Percentiles rank a stretch among this genome's conserved stretches.
phyloP scores from a whole-genome alignment of 2,329 filamentous ascomycete species.

The Rosellinia necatrix region DNA sequence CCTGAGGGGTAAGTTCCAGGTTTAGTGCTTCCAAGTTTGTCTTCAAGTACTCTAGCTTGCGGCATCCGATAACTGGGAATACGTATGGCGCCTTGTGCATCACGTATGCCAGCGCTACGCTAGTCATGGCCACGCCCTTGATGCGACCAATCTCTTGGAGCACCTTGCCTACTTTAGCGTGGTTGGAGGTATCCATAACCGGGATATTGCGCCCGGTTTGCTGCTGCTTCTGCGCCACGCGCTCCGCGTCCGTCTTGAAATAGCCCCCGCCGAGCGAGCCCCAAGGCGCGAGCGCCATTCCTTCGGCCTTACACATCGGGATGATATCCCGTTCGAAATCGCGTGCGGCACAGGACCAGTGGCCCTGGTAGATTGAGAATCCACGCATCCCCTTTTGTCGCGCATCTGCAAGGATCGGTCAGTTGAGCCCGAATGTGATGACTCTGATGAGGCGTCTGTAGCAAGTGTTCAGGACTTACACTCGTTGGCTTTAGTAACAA shows the following conservation, averaged over 20 bases:
- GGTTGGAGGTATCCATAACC: conserved; percentile 35
- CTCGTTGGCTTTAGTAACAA: conserved; percentile 49
- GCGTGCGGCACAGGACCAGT: conserved; percentile 63
- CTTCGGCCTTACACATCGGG: conserved; percentile 65
- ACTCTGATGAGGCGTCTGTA: no score
- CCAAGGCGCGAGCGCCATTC: conserved; percentile 65
- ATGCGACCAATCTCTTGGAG: conserved; percentile 64
- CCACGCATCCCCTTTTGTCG: conserved; percentile 69
- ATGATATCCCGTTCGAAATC: conserved; percentile 72
- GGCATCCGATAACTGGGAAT: conserved; percentile 57
- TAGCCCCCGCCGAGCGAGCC: conserved; percentile 59
- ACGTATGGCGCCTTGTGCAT: conserved; percentile 56
- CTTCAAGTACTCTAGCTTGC: conserved; percentile 57
- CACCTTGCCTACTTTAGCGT: conserved; percentile 58
- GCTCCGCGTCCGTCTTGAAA: conserved; percentile 50
- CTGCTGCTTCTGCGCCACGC: conserved; percentile 49
- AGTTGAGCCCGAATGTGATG: no score
- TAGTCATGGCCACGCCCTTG: conserved; percentile 59
- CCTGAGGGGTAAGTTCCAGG: conserved; percentile 53
- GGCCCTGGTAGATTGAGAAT: conserved; percentile 72
- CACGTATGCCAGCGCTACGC: conserved; percentile 59
- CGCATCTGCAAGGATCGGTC: conserved; percentile 63
- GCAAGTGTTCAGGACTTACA: neutral
- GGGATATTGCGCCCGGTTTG: conserved; percentile 50
- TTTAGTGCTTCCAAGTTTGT: conserved; percentile 60